Conservation (phyloP, 805 yeast genomes). For the Kodamaea nitidulidarum region DNA sequence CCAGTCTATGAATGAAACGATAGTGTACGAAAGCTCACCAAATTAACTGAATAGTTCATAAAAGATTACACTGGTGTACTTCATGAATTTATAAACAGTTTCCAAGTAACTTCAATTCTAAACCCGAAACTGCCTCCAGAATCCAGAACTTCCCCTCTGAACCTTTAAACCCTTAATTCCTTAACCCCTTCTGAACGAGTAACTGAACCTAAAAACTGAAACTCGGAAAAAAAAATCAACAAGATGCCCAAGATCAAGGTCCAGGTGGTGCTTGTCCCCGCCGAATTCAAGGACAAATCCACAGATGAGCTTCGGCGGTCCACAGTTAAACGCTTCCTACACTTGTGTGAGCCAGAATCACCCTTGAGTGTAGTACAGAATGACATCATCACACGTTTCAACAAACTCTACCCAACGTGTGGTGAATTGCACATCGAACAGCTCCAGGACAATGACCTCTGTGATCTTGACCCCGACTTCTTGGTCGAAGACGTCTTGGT, state of each 20-base stretch:
- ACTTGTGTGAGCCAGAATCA: conserved; percentile 50
- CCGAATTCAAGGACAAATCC: conserved; percentile 16
- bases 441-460: conserved; percentile 61
- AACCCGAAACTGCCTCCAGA: no score
- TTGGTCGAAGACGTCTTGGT: conserved; percentile 57
- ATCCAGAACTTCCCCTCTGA: no score
- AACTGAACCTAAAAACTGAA: no score
- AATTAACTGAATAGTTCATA: no score
- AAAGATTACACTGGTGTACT: no score
- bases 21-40: no score
- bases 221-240: neutral
- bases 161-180: neutral
- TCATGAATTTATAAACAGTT: no score
- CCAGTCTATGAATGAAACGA: no score
- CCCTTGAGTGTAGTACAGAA: conserved; percentile 46
- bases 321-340: conserved; percentile 50
- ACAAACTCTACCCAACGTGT: conserved; percentile 62
- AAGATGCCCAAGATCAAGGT: conserved; percentile 27
- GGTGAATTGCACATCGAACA: conserved; percentile 52
- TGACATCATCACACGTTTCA: conserved; percentile 54
- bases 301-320: conserved; percentile 20
- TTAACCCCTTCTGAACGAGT: neutral
- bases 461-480: conserved; percentile 81
- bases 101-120: no score
- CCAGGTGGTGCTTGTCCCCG: conserved; percentile 35